Evolutionary conservation across 2,329 filamentous ascomycete species (phyloP).

Genomic region (Sporothrix globosa): DNA sequence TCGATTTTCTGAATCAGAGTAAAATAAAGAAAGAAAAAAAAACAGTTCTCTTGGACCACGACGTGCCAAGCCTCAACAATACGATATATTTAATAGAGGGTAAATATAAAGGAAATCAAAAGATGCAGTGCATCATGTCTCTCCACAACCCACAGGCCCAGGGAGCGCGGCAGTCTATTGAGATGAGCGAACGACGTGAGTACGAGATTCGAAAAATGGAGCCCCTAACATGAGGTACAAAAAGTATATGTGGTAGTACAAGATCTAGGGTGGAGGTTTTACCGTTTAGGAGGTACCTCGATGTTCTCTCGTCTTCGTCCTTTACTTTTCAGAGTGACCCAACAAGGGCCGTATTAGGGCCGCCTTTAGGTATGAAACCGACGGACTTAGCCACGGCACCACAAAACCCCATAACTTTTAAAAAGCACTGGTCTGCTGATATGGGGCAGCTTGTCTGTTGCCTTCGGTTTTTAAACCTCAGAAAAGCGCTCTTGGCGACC

Average conservation of each 20-base stretch:
- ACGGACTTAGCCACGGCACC: background rate
- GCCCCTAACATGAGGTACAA: background rate
- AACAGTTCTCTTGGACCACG: background rate
- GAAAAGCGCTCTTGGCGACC: background rate
- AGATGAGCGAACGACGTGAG: background rate
- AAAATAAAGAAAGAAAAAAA: background rate
- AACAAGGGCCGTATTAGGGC: background rate
- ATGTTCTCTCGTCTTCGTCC: too few species aligned
- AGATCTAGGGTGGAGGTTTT: too few species aligned
- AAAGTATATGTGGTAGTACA: background rate
- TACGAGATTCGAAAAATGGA: background rate
- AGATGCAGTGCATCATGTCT: background rate
- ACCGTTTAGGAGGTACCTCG: background rate
- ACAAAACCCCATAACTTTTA: background rate
- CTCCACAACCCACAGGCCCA: slow-evolving; percentile 5
- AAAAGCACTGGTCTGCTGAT: too few species aligned
- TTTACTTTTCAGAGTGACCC: background rate
- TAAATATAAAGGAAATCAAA: background rate
- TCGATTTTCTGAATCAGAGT: background rate
- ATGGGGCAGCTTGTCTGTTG: too few species aligned
- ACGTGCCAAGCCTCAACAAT: background rate
- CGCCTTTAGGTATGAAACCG: slow-evolving; percentile 4
- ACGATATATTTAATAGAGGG: background rate
- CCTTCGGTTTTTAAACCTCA: too few species aligned
- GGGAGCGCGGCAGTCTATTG: background rate